phyloP scores from a whole-genome alignment of 169 alveolate species.

The Theileria annulata region DNA sequence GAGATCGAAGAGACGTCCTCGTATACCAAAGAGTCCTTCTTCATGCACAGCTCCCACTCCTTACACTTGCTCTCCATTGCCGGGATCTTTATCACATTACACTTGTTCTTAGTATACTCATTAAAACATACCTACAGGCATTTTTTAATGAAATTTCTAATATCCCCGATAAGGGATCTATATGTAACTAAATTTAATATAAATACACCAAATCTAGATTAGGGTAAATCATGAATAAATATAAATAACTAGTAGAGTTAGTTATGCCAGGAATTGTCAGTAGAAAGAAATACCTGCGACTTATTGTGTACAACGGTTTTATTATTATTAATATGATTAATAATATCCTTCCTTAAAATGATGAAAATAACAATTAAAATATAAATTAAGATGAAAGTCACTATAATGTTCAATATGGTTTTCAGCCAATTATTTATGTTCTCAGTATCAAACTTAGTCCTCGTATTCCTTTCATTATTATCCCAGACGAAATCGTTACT shows the following conservation, averaged over 20 bases:
- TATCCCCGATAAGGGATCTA: no score
- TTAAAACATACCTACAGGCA: conserved; percentile 26
- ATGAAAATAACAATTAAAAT: conserved; percentile 24
- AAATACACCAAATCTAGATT: no score
- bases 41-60: conserved; percentile 70
- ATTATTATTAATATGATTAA: conserved; percentile 20
- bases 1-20: conserved; percentile 55
- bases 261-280: no score
- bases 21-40: conserved; percentile 48
- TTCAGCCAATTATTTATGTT: conserved; percentile 53
- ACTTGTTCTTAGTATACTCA: conserved; percentile 50
- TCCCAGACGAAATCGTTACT: background rate
- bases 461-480: background rate
- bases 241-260: no score
- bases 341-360: conserved; percentile 51
- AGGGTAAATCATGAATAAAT: no score
- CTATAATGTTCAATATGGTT: conserved; percentile 48
- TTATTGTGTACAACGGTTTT: background rate
- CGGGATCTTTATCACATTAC: conserved; percentile 53
- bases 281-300: background rate
- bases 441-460: conserved; percentile 36
- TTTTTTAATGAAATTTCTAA: no score
- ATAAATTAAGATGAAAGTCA: conserved; percentile 40
- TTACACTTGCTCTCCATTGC: conserved; percentile 60
- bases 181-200: no score